phyloP scores from a whole-genome alignment of 352 stramenopile species.

The Phytophthora pini region DNA sequence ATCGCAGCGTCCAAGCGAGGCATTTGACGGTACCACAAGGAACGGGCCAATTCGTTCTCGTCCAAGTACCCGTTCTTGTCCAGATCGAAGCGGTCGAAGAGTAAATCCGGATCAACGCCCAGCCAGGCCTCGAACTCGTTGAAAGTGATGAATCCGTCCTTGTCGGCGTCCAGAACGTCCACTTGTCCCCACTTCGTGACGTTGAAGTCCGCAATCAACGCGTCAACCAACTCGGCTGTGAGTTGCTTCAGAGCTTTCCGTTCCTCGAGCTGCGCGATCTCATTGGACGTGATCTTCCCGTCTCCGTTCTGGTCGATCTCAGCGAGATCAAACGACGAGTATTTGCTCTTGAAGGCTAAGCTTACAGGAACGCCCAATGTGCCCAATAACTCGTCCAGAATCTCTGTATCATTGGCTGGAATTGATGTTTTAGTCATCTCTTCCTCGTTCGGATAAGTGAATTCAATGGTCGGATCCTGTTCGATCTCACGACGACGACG shows the following conservation, averaged over 20 bases:
- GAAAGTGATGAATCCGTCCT: conserved; percentile 67
- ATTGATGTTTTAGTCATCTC: conserved; percentile 49
- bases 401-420: conserved; percentile 55
- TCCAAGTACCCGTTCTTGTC: conserved; percentile 88
- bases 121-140: conserved; percentile 76
- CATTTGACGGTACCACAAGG: conserved; percentile 75
- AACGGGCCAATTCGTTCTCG: conserved; percentile 78
- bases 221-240: conserved; percentile 42
- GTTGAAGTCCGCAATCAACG: conserved; percentile 64
- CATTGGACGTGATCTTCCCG: conserved; percentile 73
- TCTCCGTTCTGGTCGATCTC: conserved; percentile 72
- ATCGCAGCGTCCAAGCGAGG: conserved; percentile 68
- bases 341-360: conserved; percentile 58
- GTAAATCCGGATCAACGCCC: conserved; percentile 70
- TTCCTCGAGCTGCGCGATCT: conserved; percentile 50
- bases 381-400: conserved; percentile 70
- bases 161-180: conserved; percentile 52
- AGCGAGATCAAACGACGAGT: conserved; percentile 76
- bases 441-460: conserved; percentile 65
- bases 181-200: conserved; percentile 68
- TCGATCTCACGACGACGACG: conserved; percentile 55
- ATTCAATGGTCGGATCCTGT: conserved; percentile 38
- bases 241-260: conserved; percentile 44
- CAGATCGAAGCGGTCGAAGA: conserved; percentile 85
- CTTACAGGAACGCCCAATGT: conserved; percentile 73